Percentiles rank a stretch among this genome's conserved stretches.
Conservation (phyloP, 805 yeast species). For the Cyberlindnera xylosilytica region DNA sequence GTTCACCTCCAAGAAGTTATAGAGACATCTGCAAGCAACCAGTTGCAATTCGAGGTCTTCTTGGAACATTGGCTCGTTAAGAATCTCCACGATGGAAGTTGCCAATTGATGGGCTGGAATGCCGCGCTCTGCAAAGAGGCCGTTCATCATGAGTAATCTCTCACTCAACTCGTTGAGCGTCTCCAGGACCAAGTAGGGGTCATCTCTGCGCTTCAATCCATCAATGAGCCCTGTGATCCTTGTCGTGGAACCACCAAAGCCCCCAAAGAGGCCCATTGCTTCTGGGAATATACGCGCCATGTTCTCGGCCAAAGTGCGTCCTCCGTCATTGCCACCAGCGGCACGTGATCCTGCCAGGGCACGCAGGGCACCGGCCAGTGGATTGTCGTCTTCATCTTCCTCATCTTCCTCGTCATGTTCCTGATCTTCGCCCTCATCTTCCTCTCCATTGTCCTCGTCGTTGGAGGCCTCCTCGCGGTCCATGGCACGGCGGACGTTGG, state of each 20-base stretch:
- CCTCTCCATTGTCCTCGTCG: conserved; percentile 25
- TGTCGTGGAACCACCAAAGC: conserved; percentile 19
- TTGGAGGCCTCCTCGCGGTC: conserved; percentile 17
- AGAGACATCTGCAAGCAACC: conserved; percentile 79
- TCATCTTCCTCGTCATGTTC: conserved; percentile 23
- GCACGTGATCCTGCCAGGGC: conserved; percentile 24
- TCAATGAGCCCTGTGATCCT: conserved; percentile 26
- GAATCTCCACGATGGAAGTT: conserved; percentile 49
- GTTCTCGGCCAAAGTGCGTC: conserved; percentile 22
- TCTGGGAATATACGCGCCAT: conserved; percentile 38
- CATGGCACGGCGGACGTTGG: conserved; percentile 23
- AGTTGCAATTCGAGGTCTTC: conserved; percentile 78
- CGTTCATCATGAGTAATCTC: conserved; percentile 65
- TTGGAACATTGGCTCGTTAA: conserved; percentile 53
- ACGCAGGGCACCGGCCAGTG: conserved; percentile 28
- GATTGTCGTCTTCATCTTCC: conserved; percentile 20
- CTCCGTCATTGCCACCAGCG: conserved; percentile 15
- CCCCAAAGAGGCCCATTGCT: conserved; percentile 33
- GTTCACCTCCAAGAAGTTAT: conserved; percentile 74
- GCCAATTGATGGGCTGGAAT: conserved; percentile 61
- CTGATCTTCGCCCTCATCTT: conserved; percentile 24
- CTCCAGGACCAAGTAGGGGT: conserved; percentile 60
- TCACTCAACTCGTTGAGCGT: conserved; percentile 64
- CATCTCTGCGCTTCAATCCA: conserved; percentile 34
- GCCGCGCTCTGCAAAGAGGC: conserved; percentile 54